These are phyloP conservation scores for Fusarium sp. DNA, from an alignment of 2,329 filamentous ascomycete species.

Conservation along the genomic window DNA sequence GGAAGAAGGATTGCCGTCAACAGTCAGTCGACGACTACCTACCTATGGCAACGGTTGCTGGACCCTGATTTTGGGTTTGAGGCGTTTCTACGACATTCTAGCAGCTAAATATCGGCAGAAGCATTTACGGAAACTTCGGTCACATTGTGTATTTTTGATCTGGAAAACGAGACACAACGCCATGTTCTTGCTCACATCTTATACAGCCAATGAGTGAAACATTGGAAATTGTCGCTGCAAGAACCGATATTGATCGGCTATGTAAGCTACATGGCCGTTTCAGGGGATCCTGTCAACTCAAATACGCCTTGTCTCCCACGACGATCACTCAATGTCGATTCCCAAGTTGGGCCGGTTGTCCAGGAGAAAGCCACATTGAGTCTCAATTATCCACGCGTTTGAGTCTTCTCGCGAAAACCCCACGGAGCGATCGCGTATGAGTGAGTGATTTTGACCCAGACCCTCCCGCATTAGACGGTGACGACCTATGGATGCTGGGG, in stretches of 20 bases:
- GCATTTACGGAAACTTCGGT: neutral
- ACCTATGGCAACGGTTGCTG: slow-evolving; percentile 11
- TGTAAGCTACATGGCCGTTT: neutral
- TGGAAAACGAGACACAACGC: neutral
- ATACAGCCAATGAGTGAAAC: neutral
- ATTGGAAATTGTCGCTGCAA: slow-evolving; percentile 4
- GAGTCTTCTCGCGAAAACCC: slow-evolving; percentile 9
- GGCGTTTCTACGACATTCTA: slow-evolving; percentile 8
- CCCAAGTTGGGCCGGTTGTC: neutral
- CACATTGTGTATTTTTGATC: neutral
- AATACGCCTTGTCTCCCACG: neutral
- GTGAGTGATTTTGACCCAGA: slow-evolving; percentile 6
- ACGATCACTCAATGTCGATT: neutral
- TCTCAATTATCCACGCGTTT: neutral
- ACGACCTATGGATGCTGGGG: slow-evolving; percentile 15
- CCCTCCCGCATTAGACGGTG: slow-evolving; percentile 29
- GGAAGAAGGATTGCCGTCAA: slow-evolving; percentile 22
- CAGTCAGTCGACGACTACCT: neutral
- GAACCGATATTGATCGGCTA: neutral
- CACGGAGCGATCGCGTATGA: slow-evolving; percentile 2
- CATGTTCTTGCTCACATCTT: neutral
- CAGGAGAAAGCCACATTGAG: neutral
- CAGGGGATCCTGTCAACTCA: neutral
- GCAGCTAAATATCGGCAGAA: neutral
- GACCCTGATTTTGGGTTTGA: slow-evolving; percentile 3